Base-by-base conservation (phyloP, 495 filamentous ascomycete genomes). In the Aspergillus baeticus region DNA sequence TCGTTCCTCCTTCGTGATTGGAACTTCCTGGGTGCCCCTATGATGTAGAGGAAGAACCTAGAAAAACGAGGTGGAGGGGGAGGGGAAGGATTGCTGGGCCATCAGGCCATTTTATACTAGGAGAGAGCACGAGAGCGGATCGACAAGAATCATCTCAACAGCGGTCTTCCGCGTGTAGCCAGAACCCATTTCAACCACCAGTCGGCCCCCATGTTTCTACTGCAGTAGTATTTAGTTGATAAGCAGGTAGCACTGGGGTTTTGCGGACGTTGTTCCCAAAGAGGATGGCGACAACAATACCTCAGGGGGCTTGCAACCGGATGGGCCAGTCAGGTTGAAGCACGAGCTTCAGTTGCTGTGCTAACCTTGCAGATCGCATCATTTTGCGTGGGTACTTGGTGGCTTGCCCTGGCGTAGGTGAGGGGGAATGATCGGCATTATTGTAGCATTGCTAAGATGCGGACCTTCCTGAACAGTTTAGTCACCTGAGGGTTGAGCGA, bases 281-380 rank as follows among this genome's bases (percentile, higher is more conserved):
- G 3, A 52, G 49, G 49, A 50, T 50, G 47, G 47, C 37, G 49
- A 52, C 49, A 52, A 52, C 8, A 10, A 37, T 13, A 48, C 36
- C 26, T 36, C 45, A 57, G 54, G 44, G n/a, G 37, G 45, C 6
- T 13, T 15, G 31, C 2, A 23, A 6, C 20, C 11, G n/a, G 11
- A 11, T n/a, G 34, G 31, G 43, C 42, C 34, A 48, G 53, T 39
- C 34, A 20, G 11, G 31, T 36, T 13, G 37, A 21, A 46, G 43
- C 14, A 11, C 31, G 22, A 21, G n/a, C 41, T 39, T 37, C 22
- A 6, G 10, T 37, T 47, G 46, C 45, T 50, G 37, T 7, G 26
- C 26, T 50, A 45, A 44, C 45, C 35, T 57, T 50, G 54, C 54
- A 57, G 54, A 57, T 50, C 54, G 18, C 54, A 49, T 57, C 36